Conservation (phyloP, 257 asterid genomes). For the Solanum rostratum region DNA sequence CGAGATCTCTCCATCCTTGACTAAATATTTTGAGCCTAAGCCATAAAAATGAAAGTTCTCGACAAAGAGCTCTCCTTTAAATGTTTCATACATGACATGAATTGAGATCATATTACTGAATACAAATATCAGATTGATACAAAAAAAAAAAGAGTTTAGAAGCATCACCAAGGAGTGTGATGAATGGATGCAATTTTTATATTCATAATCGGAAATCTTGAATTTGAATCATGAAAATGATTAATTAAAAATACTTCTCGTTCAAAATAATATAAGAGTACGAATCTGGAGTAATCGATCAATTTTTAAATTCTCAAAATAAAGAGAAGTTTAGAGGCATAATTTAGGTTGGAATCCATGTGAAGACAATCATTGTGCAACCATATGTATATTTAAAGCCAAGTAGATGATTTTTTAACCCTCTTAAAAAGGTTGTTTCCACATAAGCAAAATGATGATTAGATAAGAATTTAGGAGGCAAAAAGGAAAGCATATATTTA, state of each 20-base stretch:
- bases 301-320: background rate
- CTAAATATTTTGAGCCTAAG: rapidly evolving
- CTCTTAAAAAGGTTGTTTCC: background rate
- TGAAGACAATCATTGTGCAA: conserved; percentile 22
- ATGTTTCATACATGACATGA: background rate
- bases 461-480: background rate
- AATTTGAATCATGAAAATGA: background rate
- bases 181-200: background rate
- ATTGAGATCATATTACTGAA: no score
- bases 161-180: background rate
- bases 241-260: background rate
- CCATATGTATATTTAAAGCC: background rate
- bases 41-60: background rate
- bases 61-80: background rate
- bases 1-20: rapidly evolving
- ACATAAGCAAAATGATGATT: background rate
- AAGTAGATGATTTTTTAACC: background rate
- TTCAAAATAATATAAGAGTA: background rate
- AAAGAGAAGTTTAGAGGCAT: background rate
- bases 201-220: background rate
- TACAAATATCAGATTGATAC: no score
- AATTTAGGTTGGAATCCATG: conserved; percentile 20
- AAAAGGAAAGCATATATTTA: background rate
- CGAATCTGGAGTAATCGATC: background rate
- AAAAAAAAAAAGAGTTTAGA: background rate